Evolutionary conservation across 2,329 filamentous ascomycete genomes (phyloP), one percentile per base, ranked within the genome.

Genomic region (Fusarium armeniacum): DNA sequence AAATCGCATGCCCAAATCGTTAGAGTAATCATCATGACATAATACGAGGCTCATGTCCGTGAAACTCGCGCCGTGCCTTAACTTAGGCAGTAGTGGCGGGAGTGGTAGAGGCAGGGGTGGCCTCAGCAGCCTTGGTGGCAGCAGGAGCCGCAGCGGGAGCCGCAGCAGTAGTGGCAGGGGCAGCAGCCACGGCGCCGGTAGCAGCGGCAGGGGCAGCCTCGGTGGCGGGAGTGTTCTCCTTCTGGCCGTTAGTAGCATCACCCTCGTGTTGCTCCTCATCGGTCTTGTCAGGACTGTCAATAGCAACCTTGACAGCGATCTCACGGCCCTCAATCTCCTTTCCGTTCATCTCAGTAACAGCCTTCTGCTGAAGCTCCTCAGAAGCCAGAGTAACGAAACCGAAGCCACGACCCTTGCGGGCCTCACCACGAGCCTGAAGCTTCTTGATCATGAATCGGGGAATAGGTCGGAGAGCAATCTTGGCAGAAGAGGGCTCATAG

Each of bases 381-480:
- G 93, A 97, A 70, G 91, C 92, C 68, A 99, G 91, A 66, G 94
- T 98, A 70, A 99, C 96, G 82, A 99, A 99, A 74, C 96, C 96
- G 81, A 99, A 99, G 73, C 96, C 96, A 86, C 96, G 96, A 67
- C 96, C 96, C 91, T 99, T 99, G 86, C 96, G 96, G 77, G 95
- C 91, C 86, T 99, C 96, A 79, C 94, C 94, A 80, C 96, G 95
- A 78, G 95, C 94, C 85, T 97, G 94, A 69, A 99, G 93, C 89
- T 99, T 99, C 91, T 98, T 98, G 85, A 99, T 96, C 96, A 99
- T 99, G 87, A 98, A 99, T 78, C 95, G 94, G 75, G 96, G 96
- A 75, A 99, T 99, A 54, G 96, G 96, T 77, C 96, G 95, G 76
- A 99, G 93, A 73, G 96, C 96, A 79, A 99, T 98, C 90, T 98